Conservation (phyloP, 2,329 filamentous ascomycete genomes). For the Penicillium italicum region DNA sequence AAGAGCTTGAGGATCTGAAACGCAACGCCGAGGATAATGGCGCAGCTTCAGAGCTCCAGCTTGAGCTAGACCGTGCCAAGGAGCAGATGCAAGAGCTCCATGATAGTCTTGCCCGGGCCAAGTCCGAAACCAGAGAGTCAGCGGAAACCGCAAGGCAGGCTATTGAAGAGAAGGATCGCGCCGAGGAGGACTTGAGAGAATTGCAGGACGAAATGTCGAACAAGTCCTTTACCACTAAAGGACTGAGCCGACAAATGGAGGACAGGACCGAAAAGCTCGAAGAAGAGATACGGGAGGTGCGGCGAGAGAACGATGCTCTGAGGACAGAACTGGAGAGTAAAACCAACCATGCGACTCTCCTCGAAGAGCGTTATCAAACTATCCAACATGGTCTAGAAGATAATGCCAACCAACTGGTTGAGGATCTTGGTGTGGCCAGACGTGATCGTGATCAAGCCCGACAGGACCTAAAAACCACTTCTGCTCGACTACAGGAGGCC, state of each 20-base stretch:
- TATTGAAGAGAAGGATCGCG: conserved; percentile 50
- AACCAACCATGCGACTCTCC: conserved; percentile 38
- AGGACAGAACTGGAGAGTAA: conserved; percentile 46
- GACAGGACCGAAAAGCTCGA: conserved; percentile 66
- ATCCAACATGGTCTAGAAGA: conserved; percentile 39
- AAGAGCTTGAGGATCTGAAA: conserved; percentile 58
- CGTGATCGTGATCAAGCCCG: conserved; percentile 47
- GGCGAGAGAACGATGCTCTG: conserved; percentile 45
- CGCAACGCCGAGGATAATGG: conserved; percentile 42
- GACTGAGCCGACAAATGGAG: conserved; percentile 69
- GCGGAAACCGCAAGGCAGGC: conserved; percentile 49
- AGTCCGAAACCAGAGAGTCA: conserved; percentile 37
- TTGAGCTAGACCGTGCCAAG: conserved; percentile 47
- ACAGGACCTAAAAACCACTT: conserved; percentile 41
- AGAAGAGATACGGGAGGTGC: conserved; percentile 57
- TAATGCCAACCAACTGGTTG: conserved; percentile 38
- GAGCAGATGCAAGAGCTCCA: conserved; percentile 46
- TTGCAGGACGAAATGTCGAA: conserved; percentile 74
- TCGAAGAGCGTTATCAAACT: conserved; percentile 50
- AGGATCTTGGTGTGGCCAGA: conserved; percentile 44
- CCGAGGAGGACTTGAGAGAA: conserved; percentile 55
- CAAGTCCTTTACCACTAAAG: conserved; percentile 73
- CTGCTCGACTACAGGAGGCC: conserved; percentile 52
- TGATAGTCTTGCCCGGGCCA: conserved; percentile 39
- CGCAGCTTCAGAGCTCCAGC: conserved; percentile 47